A percentile compares a stretch with the other conserved stretches of the same genome.
Evolutionary conservation across 1,284 basidiomycete species (phyloP).

Genomic region (Puccinia hordei): DNA sequence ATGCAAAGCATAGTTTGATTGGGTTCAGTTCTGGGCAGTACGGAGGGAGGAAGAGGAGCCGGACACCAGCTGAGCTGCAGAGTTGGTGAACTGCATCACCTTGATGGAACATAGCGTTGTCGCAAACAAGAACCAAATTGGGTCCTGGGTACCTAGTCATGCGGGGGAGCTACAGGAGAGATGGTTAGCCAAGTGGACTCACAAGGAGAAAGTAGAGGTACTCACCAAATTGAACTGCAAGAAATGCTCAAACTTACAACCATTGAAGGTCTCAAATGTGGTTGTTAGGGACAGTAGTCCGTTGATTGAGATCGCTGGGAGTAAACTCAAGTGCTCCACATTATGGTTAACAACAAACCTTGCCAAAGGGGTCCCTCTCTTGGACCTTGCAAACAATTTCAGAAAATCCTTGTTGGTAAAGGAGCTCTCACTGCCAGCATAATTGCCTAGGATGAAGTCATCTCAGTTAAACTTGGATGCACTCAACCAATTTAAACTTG

Average conservation of each 20-base stretch:
- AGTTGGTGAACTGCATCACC: not conserved
- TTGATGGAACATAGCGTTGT: no score
- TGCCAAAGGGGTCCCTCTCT: not conserved
- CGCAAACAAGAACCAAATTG: no score
- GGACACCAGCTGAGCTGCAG: not conserved
- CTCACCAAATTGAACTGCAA: constrained; percentile 5
- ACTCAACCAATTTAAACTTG: no score
- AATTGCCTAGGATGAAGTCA: no score
- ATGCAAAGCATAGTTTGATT: not conserved
- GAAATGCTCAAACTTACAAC: constrained; percentile 1
- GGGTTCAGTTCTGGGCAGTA: not conserved
- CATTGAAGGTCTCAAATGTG: constrained; percentile 1
- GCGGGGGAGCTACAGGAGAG: not conserved
- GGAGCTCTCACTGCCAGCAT: no score
- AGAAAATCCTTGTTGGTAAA: not conserved
- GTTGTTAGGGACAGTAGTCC: not conserved
- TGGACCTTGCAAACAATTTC: not conserved
- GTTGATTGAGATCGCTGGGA: not conserved
- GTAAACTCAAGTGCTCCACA: not conserved
- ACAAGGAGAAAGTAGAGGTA: not conserved
- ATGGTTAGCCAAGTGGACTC: not conserved
- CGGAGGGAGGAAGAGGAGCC: not conserved
- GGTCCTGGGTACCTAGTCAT: no score
- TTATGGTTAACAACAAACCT: not conserved
- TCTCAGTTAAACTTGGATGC: no score